Percentiles rank a stretch among this genome's conserved stretches.
Evolutionary conservation across 208 protist species (phyloP).

Genomic region (Trypanosomatidae sp.): DNA sequence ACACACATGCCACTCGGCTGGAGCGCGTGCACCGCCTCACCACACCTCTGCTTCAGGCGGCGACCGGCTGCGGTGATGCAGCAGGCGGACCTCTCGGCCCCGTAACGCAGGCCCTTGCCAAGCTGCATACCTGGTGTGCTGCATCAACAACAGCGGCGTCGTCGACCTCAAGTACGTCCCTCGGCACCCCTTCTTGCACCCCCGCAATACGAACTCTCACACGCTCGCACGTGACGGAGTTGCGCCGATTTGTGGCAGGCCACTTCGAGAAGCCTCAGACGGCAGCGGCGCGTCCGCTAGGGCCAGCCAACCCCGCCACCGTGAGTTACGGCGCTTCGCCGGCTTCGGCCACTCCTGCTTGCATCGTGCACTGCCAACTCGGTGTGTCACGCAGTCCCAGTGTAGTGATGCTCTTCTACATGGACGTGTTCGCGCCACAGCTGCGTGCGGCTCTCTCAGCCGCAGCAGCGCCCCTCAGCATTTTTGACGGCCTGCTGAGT

Average conservation of each 20-base stretch:
- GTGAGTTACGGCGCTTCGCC: neutral
- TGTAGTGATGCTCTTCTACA: constrained; percentile 60
- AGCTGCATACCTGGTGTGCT: constrained; percentile 16
- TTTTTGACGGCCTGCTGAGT: constrained; percentile 29
- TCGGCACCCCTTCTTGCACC: neutral
- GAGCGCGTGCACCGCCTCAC: constrained; percentile 18
- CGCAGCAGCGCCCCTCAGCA: neutral
- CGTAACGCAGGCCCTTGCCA: constrained; percentile 6
- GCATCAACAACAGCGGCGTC: neutral
- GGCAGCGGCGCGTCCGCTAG: neutral
- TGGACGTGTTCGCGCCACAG: constrained; percentile 6
- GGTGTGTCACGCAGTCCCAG: constrained; percentile 78
- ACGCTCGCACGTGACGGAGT: neutral
- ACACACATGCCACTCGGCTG: constrained; percentile 24
- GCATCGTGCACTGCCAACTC: constrained; percentile 80
- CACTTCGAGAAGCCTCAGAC: neutral
- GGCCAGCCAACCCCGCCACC: neutral
- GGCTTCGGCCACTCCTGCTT: constrained; percentile 19
- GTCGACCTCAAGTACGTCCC: neutral
- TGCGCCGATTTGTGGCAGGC: neutral
- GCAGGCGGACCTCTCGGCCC: constrained; percentile 5
- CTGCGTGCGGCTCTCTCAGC: constrained; percentile 6
- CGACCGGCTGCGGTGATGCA: neutral
- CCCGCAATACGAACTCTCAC: neutral
- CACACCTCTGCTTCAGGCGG: constrained; percentile 17